These are phyloP conservation scores for Tetrapisispora pingtungensis DNA, from an alignment of 805 yeast species.

Conservation along the genomic window DNA sequence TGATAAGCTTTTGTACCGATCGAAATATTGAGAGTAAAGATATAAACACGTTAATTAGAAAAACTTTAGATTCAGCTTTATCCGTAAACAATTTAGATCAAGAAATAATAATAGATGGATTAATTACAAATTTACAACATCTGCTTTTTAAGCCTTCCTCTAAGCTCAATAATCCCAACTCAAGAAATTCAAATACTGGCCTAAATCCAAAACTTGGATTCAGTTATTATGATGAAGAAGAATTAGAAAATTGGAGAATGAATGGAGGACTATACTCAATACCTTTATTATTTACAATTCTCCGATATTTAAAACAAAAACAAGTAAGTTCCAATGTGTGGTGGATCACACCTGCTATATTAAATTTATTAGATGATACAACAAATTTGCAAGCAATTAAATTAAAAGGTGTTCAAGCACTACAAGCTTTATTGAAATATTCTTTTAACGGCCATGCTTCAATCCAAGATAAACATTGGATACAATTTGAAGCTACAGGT, in stretches of 20 bases:
- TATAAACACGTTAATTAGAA: too few species aligned
- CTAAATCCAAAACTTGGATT: slow-evolving; percentile 12
- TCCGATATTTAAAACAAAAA: slow-evolving; percentile 10
- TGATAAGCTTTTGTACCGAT: not conserved
- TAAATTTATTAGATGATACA: slow-evolving; percentile 25
- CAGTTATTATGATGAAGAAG: slow-evolving; percentile 14
- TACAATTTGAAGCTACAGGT: slow-evolving; percentile 20
- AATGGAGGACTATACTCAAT: slow-evolving; percentile 20
- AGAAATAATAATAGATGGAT: too few species aligned
- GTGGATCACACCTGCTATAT: slow-evolving; percentile 29
- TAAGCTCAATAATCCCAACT: not conserved
- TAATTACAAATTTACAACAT: slow-evolving; percentile 1
- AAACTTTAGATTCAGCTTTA: too few species aligned
- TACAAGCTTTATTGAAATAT: slow-evolving; percentile 13
- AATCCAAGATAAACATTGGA: slow-evolving; percentile 10
- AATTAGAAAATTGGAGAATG: slow-evolving; percentile 13
- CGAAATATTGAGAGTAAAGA: not conserved
- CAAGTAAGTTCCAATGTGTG: slow-evolving; percentile 22
- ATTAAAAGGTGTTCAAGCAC: slow-evolving; percentile 18
- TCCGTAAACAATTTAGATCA: too few species aligned
- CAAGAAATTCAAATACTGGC: slow-evolving; percentile 3
- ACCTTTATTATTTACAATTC: slow-evolving; percentile 17
- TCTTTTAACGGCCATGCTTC: slow-evolving; percentile 6
- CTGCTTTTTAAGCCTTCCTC: not conserved
- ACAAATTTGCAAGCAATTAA: slow-evolving; percentile 18